phyloP scores from a whole-genome alignment of 306 rosid species.

The Gastrolobium villosum region DNA sequence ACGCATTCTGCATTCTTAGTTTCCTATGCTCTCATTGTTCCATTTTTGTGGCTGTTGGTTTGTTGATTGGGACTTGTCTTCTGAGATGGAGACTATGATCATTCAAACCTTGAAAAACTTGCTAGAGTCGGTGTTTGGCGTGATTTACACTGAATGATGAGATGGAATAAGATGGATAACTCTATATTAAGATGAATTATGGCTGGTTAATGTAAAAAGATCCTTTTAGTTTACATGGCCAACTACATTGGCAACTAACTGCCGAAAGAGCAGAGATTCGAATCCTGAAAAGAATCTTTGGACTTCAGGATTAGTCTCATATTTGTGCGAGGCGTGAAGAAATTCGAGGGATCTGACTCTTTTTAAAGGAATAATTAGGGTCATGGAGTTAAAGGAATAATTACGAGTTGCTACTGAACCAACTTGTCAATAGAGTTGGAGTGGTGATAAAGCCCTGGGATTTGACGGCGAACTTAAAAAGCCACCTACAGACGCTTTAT shows the following conservation, averaged over 20 bases:
- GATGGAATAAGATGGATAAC: slow-evolving; percentile 17
- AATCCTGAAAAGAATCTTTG: no score
- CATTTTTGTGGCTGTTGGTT: slow-evolving; percentile 1
- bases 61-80: background rate
- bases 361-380: no score
- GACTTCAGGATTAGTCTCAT: no score
- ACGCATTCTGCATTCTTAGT: background rate
- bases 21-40: background rate
- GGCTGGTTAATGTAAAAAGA: background rate
- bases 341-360: no score
- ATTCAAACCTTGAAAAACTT: background rate
- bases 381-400: no score
- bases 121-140: slow-evolving; percentile 9
- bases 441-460: no score
- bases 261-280: no score
- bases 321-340: no score
- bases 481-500: no score
- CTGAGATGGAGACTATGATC: background rate
- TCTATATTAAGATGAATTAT: background rate
- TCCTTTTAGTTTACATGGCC: background rate
- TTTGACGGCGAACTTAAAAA: no score
- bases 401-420: background rate
- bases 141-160: background rate
- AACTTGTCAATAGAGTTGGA: background rate
- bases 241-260: background rate